Evolutionary conservation across 208 protist species (phyloP).

Genomic region (Leishmania lainsoni): DNA sequence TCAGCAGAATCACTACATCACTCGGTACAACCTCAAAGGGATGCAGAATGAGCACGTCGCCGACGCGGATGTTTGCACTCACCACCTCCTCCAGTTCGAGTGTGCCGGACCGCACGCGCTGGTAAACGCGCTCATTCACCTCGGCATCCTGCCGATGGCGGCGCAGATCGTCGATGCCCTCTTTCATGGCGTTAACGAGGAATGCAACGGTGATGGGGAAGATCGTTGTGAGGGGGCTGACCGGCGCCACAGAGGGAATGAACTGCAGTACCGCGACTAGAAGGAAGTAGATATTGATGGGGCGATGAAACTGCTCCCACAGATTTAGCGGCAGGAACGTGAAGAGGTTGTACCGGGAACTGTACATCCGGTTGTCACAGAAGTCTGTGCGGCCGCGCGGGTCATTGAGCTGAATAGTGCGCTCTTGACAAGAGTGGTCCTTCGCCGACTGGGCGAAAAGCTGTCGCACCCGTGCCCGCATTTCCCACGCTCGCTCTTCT

Average conservation of each 20-base stretch:
- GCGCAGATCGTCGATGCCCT: constrained; percentile 92
- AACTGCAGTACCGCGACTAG: constrained; percentile 90
- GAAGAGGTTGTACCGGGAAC: constrained; percentile 94
- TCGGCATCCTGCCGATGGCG: constrained; percentile 62
- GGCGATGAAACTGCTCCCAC: constrained; percentile 95
- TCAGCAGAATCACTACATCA: constrained; percentile 85
- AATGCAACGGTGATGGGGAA: constrained; percentile 92
- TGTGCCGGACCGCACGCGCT: constrained; percentile 46
- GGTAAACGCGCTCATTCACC: constrained; percentile 63
- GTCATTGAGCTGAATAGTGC: constrained; percentile 40
- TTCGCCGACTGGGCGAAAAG: constrained; percentile 21
- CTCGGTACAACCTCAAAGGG: constrained; percentile 83
- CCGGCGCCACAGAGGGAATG: constrained; percentile 75
- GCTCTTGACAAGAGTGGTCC: constrained; percentile 38
- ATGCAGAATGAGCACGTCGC: constrained; percentile 74
- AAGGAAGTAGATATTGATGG: constrained; percentile 96
- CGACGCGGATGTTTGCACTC: constrained; percentile 75
- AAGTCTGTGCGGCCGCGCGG: constrained; percentile 24
- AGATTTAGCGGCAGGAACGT: constrained; percentile 96
- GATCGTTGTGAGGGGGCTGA: constrained; percentile 90
- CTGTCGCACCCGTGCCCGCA: constrained; percentile 29
- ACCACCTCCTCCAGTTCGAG: constrained; percentile 37
- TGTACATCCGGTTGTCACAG: constrained; percentile 86
- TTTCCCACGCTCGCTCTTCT: not conserved
- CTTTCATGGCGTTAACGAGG: constrained; percentile 89